Evolutionary conservation across 306 rosid genomes (phyloP).

Genomic region (Rosa chinensis): DNA sequence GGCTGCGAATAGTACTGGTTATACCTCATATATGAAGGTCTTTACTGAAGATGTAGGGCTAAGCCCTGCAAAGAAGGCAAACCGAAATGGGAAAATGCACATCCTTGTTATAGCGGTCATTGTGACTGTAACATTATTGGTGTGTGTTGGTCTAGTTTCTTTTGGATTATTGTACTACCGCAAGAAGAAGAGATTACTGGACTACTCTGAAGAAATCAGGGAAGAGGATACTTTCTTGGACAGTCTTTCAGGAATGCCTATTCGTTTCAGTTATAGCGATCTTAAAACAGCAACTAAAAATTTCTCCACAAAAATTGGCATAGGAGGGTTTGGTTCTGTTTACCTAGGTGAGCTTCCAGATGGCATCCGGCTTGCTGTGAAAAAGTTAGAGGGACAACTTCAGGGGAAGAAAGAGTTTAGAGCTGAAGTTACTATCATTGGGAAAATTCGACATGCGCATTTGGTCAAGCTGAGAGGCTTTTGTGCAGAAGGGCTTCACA

Average conservation of each 20-base stretch:
- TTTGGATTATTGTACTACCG: conserved; percentile 31
- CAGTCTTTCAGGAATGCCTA: conserved; percentile 44
- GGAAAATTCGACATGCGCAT: conserved; percentile 38
- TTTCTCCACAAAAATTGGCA: conserved; percentile 51
- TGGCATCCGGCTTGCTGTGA: conserved; percentile 41
- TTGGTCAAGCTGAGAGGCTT: conserved; percentile 31
- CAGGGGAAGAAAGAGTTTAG: conserved; percentile 38
- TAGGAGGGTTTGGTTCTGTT: conserved; percentile 65
- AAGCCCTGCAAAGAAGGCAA: not conserved
- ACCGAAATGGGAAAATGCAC: conserved; percentile 19
- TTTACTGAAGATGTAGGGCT: not conserved
- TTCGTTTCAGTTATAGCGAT: conserved; percentile 44
- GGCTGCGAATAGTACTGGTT: conserved; percentile 20
- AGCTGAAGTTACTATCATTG: conserved; percentile 42
- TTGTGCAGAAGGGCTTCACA: conserved; percentile 67
- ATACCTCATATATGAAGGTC: conserved; percentile 27
- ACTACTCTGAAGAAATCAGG: conserved; percentile 25
- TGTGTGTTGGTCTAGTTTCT: conserved; percentile 24
- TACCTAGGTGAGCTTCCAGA: conserved; percentile 49
- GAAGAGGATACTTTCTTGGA: conserved; percentile 50
- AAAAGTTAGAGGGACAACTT: conserved; percentile 32
- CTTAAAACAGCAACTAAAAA: conserved; percentile 43
- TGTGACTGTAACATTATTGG: conserved; percentile 23
- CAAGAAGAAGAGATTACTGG: conserved; percentile 27
- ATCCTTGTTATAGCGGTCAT: conserved; percentile 28